These are phyloP conservation scores for Cladosporium halotolerans DNA, from an alignment of 2,329 filamentous ascomycete genomes.

Conservation along the genomic window DNA sequence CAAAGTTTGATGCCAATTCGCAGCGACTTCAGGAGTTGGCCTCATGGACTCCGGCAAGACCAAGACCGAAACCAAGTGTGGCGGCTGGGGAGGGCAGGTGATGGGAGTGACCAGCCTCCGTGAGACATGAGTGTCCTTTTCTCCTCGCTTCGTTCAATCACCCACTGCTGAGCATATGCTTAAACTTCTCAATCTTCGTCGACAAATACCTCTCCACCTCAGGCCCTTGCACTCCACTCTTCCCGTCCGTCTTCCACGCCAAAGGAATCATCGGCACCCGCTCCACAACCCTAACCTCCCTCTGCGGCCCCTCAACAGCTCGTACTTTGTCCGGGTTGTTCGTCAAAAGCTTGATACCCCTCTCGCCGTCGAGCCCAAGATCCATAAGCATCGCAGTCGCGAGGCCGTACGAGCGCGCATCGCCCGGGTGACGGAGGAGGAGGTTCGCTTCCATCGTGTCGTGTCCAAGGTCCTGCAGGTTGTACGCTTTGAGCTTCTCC, in stretches of 20 bases:
- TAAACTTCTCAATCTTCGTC: conserved; percentile 65
- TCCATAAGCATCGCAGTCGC: conserved; percentile 91
- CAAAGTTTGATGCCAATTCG: no score
- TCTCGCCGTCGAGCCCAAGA: conserved; percentile 63
- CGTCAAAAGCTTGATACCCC: conserved; percentile 74
- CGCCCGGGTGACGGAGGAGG: conserved; percentile 82
- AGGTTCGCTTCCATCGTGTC: conserved; percentile 97
- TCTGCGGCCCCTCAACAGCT: conserved; percentile 83
- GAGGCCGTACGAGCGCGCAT: conserved; percentile 91
- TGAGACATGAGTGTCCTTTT: no score
- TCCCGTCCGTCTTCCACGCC: conserved; percentile 75
- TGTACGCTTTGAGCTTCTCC: conserved; percentile 97
- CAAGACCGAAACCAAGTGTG: no score
- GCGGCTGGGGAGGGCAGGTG: no score
- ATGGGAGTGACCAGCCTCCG: no score
- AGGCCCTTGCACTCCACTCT: conserved; percentile 73
- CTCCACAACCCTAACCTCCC: conserved; percentile 82
- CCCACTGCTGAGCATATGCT: conserved; percentile 40
- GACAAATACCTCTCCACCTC: conserved; percentile 92
- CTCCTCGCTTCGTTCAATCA: background rate
- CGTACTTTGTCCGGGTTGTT: conserved; percentile 98
- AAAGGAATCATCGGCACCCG: conserved; percentile 92
- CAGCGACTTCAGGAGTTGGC: no score
- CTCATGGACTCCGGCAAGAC: no score
- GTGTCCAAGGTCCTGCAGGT: conserved; percentile 91